phyloP scores from a whole-genome alignment of 2,329 filamentous ascomycete genomes.

The Neofusicoccum sp. region DNA sequence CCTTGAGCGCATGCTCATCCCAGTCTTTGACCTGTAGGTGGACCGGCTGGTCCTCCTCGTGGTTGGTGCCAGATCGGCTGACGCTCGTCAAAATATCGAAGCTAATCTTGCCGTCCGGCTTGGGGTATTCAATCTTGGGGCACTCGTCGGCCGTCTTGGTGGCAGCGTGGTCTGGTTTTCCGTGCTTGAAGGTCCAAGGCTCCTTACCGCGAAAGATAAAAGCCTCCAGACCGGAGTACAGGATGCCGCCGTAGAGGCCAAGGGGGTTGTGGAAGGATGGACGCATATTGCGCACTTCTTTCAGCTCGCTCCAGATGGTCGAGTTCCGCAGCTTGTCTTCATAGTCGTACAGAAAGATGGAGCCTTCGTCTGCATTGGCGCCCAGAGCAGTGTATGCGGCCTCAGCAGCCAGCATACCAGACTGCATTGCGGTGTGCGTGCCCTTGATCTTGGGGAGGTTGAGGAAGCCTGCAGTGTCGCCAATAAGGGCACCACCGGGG shows the following conservation, averaged over 20 bases:
- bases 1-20: constrained; percentile 80
- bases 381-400: constrained; percentile 77
- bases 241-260: constrained; percentile 81
- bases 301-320: constrained; percentile 89
- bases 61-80: constrained; percentile 92
- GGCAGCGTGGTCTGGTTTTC: constrained; percentile 69
- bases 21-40: constrained; percentile 94
- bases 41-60: constrained; percentile 97
- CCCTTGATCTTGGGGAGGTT: constrained; percentile 99
- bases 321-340: constrained; percentile 84
- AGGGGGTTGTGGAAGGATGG: constrained; percentile 88
- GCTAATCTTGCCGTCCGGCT: constrained; percentile 90
- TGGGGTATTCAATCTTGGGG: constrained; percentile 91
- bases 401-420: constrained; percentile 93
- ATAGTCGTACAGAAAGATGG: constrained; percentile 92
- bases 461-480: constrained; percentile 93
- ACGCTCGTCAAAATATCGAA: constrained; percentile 97
- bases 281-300: constrained; percentile 94
- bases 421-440: constrained; percentile 96
- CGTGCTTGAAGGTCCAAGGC: constrained; percentile 92
- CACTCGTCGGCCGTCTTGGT: constrained; percentile 79
- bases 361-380: constrained; percentile 47
- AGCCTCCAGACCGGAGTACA: constrained; percentile 92
- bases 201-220: constrained; percentile 79
- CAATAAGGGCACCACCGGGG: constrained; percentile 90